Evolutionary conservation across 306 rosid species (phyloP), one percentile per base, ranked within the genome.

Genomic region (Medicago ruthenica): DNA sequence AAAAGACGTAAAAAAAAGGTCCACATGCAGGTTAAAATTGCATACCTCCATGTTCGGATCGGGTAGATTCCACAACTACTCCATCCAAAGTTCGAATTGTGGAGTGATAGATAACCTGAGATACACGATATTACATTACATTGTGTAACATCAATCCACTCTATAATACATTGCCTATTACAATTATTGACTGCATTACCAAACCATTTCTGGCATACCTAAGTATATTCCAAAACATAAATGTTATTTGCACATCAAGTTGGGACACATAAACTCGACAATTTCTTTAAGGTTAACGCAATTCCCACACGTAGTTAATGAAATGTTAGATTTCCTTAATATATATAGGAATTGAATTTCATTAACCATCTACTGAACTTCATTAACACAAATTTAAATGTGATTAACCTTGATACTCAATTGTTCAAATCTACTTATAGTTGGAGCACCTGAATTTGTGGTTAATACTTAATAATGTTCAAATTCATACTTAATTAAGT

Each of bases 81-180:
- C 97, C 99, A 31, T 95, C 99, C 85, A 92, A 79, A 7, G 98
- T 95, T 73, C 96, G 90, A 74, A 90, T 60, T 15, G 93, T 90
- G 77, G 81, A 75, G 77, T 95, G 96, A 84, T 92, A 95, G n/a
- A 92, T 80, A 69, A 96, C 89, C 97, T 95, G 79, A 80, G 83
- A 76, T 65, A 65, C 37, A 71, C 17, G 13, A 44, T 9, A 70
- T 13, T 48, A 69, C 2, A 66, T 20, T 61, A 69, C 40, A 58
- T 34, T 31, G 21, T 3, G 31, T 27, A 71, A 77, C 44, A 83
- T 63, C n/a, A 40, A 62, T 67, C 60, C 64, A 71, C 44, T 47
- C 50, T 9, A 67, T 24, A 67, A 44, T 11, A 65, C 65, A 75
- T 67, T 50, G 54, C 74, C 50, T 4, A 59, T 59, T 6, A 59